phyloP scores from a whole-genome alignment of 805 yeast species.

The Groenewaldozyma tartarivorans region DNA sequence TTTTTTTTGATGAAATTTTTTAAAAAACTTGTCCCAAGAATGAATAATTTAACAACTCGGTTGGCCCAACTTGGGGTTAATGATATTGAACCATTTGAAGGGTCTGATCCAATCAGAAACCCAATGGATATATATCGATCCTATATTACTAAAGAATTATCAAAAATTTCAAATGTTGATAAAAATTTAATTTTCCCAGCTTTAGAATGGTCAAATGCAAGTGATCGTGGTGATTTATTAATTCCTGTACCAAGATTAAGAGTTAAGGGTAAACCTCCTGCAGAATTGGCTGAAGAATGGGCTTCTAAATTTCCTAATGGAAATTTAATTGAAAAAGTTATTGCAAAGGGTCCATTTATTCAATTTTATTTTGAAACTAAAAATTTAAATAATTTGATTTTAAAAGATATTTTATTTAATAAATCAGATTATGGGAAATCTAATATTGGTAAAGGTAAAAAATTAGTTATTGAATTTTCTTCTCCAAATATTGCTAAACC shows the following conservation, averaged over 20 bases:
- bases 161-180: constrained; percentile 65
- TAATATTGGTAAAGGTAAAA: constrained; percentile 65
- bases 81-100: constrained; percentile 24
- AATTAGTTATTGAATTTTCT: constrained; percentile 76
- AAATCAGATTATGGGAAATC: constrained; percentile 58
- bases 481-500: constrained; percentile 99
- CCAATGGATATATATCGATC: constrained; percentile 84
- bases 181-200: constrained; percentile 65
- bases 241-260: constrained; percentile 88
- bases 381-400: constrained; percentile 56
- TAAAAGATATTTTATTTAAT: constrained; percentile 58
- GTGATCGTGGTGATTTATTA: constrained; percentile 87
- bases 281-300: constrained; percentile 66
- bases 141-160: constrained; percentile 72
- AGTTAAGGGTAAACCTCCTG: constrained; percentile 76
- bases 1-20: too few species aligned
- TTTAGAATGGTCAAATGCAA: constrained; percentile 74
- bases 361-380: constrained; percentile 75
- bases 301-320: constrained; percentile 68
- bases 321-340: constrained; percentile 56
- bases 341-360: constrained; percentile 80
- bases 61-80: neutral
- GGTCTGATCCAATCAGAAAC: constrained; percentile 68
- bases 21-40: neutral
- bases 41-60: neutral